Conservation (phyloP, 2,329 filamentous ascomycete genomes). For the Fusarium compactum region DNA sequence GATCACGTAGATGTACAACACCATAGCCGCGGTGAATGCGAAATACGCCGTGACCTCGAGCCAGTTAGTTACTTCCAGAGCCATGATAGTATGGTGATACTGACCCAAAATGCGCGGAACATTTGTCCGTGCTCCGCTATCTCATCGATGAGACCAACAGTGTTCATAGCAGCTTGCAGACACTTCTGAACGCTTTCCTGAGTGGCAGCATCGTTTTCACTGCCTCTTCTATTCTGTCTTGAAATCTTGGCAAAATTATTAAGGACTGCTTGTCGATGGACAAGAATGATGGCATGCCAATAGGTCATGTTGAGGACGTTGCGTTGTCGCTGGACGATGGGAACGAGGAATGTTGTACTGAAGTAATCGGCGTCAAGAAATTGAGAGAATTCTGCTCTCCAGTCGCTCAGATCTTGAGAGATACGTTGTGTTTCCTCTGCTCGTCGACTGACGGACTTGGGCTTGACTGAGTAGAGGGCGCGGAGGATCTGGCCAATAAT, state of each 20-base stretch:
- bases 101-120: constrained; percentile 43
- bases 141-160: constrained; percentile 38
- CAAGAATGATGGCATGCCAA: constrained; percentile 58
- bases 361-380: constrained; percentile 56
- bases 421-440: constrained; percentile 47
- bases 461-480: constrained; percentile 53
- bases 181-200: constrained; percentile 42
- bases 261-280: constrained; percentile 54
- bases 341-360: constrained; percentile 51
- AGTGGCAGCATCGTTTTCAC: constrained; percentile 13
- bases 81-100: fast-evolving
- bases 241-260: constrained; percentile 50
- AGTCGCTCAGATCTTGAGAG: constrained; percentile 50
- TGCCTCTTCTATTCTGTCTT: background rate
- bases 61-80: background rate
- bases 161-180: constrained; percentile 40
- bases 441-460: constrained; percentile 46
- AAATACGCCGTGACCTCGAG: constrained; percentile 43
- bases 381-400: constrained; percentile 51
- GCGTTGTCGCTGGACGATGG: constrained; percentile 57
- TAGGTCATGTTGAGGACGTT: constrained; percentile 58
- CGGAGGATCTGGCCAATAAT: constrained; percentile 54
- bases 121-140: constrained; percentile 42
- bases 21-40: constrained; percentile 44
- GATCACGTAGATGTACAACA: constrained; percentile 46